Evolutionary conservation across 73 alveolate species (phyloP).

Genomic region (Tetrahymena malaccensis): DNA sequence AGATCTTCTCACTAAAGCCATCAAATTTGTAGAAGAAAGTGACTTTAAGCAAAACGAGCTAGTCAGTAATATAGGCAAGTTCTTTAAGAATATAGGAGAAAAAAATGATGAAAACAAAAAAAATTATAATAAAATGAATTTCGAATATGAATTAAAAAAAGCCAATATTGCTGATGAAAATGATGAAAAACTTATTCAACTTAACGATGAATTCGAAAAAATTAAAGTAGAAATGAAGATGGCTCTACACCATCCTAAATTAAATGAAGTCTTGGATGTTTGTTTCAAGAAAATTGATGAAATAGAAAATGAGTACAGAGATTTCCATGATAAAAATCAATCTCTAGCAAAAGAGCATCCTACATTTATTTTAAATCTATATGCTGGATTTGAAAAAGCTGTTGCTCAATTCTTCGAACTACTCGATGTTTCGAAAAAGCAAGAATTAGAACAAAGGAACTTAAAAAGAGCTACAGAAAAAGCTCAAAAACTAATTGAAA

Average conservation of each 20-base stretch:
- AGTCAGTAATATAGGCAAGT: slow-evolving; percentile 7
- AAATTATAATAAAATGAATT: background rate
- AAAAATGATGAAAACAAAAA: slow-evolving; percentile 42
- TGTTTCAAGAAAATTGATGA: slow-evolving; percentile 10
- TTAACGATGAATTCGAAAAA: background rate
- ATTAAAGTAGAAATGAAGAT: slow-evolving; percentile 5
- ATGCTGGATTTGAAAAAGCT: slow-evolving; percentile 13
- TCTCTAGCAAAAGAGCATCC: slow-evolving; percentile 22
- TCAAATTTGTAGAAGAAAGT: slow-evolving; percentile 13
- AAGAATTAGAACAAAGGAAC: background rate
- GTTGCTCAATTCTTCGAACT: slow-evolving; percentile 5
- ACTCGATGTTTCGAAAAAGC: slow-evolving; percentile 1
- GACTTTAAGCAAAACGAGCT: slow-evolving; percentile 16
- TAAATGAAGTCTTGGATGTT: slow-evolving; percentile 6
- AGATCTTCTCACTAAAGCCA: slow-evolving; percentile 22
- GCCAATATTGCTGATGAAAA: slow-evolving; percentile 40
- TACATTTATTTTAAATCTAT: background rate
- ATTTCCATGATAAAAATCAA: slow-evolving; percentile 14
- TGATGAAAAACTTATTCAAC: slow-evolving; percentile 20
- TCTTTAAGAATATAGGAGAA: slow-evolving; percentile 11
- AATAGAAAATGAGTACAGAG: slow-evolving; percentile 22
- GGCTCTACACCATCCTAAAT: slow-evolving; percentile 35
- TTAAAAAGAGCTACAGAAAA: slow-evolving; percentile 9
- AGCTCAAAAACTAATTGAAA: slow-evolving; percentile 8
- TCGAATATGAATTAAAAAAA: slow-evolving; percentile 18